phyloP scores from a whole-genome alignment of 1,284 basidiomycete genomes.

The Tylopilus sp. region DNA sequence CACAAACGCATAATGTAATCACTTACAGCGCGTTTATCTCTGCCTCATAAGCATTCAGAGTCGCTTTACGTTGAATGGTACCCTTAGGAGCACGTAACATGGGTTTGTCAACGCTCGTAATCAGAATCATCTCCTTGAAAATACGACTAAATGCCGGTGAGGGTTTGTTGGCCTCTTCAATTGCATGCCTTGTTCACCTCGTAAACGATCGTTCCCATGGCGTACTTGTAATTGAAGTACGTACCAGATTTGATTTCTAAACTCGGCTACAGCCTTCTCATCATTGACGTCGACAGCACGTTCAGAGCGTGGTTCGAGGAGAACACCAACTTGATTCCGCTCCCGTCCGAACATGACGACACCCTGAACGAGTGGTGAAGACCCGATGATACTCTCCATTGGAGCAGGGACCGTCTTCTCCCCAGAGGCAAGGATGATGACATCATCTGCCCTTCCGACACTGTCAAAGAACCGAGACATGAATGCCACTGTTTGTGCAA shows the following conservation, averaged over 20 bases:
- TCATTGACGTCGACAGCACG: conserved; percentile 32
- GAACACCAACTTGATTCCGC: conserved; percentile 39
- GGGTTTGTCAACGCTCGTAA: conserved; percentile 21
- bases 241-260: conserved; percentile 42
- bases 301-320: conserved; percentile 37
- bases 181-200: conserved; percentile 16
- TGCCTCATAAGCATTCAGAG: conserved; percentile 21
- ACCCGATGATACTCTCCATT: conserved; percentile 29
- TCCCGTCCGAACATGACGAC: conserved; percentile 43
- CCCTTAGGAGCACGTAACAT: conserved; percentile 28
- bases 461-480: conserved; percentile 1
- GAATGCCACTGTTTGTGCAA: neutral
- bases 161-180: conserved; percentile 31
- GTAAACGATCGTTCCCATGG: neutral
- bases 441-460: conserved; percentile 30
- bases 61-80: conserved; percentile 24
- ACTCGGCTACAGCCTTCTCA: conserved; percentile 27
- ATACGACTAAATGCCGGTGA: conserved; percentile 32
- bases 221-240: conserved; percentile 9
- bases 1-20: fast-evolving
- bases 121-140: conserved; percentile 33
- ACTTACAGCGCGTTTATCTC: conserved; percentile 32
- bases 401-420: conserved; percentile 36
- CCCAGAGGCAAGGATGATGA: conserved; percentile 31
- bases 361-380: conserved; percentile 27